Base-by-base conservation (phyloP, 1,139 yeast genomes). In the Hyphopichia pseudoburtonii region DNA sequence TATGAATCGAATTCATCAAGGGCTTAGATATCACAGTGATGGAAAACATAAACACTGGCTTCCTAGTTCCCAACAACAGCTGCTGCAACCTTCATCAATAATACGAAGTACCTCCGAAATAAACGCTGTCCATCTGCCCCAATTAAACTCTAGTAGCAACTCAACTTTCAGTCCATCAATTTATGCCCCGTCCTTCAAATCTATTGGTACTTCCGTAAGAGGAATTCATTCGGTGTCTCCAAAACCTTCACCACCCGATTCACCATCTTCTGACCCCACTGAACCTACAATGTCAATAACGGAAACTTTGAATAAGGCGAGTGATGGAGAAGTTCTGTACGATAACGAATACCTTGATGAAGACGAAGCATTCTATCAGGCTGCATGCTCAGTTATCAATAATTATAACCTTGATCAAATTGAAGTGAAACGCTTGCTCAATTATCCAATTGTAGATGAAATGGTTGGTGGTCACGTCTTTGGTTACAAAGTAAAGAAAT, bases 1-100 rank as follows among this genome's bases (percentile, higher is more conserved):
- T 36, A 70, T 78, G 69, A 80, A 85, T 37, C 74, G 95, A 43
- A 76, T 92, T 32, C 80, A 83, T 45, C 86, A 88, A 42, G 99
- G 99, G 0, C 62, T 90, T 44, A 62, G 99, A 30, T 89, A 88
- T 56, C 78, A 80, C 32, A 76, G 79, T 38, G 86, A 87, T 34
- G 97, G 97, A 0, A 75, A 77, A 38, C 80, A 78, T 21, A 87
- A 86, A 48, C 89, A 89, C 56, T 92, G 97, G 97, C 62, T 92
- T 6, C 85, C 87, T 0, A 65, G 54, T 37, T 47, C 46, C 28
- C 57, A 47, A 35, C 46, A 49, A 10, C 46, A 46, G 3, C 28
- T 42, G 11, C 50, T 45, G 25, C 46, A 43, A 10, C 37, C 47
- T 19, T 29, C 48, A 8, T 43, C 40, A 12, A 41, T 58, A 7